Evolutionary conservation across 2,329 filamentous ascomycete genomes (phyloP).

Genomic region (Aspergillus fijiensis): DNA sequence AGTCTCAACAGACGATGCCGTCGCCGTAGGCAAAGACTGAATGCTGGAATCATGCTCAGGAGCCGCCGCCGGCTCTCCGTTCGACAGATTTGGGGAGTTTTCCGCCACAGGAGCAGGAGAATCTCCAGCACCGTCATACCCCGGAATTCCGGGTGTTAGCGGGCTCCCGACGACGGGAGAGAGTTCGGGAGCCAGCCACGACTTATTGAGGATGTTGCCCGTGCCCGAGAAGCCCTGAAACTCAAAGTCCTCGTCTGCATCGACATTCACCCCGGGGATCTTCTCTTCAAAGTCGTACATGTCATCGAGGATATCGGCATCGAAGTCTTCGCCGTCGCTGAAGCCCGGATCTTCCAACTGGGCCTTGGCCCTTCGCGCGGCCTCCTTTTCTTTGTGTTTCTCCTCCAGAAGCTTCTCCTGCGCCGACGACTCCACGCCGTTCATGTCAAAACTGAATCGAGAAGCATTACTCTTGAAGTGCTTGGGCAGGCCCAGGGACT

Average conservation of each 20-base stretch:
- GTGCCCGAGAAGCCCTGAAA: constrained; percentile 30
- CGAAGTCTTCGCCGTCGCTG: constrained; percentile 46
- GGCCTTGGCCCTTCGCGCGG: constrained; percentile 39
- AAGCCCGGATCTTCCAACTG: constrained; percentile 32
- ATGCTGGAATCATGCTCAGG: background rate
- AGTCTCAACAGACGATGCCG: background rate
- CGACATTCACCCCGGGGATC: constrained; percentile 50
- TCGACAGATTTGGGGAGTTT: background rate
- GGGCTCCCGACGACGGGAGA: constrained; percentile 39
- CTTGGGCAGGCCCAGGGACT: constrained; percentile 41
- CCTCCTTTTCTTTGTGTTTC: constrained; percentile 57
- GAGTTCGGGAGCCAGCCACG: constrained; percentile 36
- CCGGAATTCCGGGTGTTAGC: constrained; percentile 26
- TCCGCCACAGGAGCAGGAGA: background rate
- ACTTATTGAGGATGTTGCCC: constrained; percentile 26
- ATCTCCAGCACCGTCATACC: background rate
- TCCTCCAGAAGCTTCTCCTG: constrained; percentile 65
- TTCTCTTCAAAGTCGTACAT: constrained; percentile 48
- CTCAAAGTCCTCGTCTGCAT: constrained; percentile 44
- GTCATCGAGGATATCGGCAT: constrained; percentile 46
- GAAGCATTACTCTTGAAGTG: constrained; percentile 59
- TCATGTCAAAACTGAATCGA: constrained; percentile 65
- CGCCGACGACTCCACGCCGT: constrained; percentile 55
- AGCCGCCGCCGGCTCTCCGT: background rate
- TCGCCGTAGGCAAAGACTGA: background rate